These are phyloP conservation scores for Catenaria anguillulae DNA, from an alignment of 371 early-diverging fungal species.

Conservation along the genomic window DNA sequence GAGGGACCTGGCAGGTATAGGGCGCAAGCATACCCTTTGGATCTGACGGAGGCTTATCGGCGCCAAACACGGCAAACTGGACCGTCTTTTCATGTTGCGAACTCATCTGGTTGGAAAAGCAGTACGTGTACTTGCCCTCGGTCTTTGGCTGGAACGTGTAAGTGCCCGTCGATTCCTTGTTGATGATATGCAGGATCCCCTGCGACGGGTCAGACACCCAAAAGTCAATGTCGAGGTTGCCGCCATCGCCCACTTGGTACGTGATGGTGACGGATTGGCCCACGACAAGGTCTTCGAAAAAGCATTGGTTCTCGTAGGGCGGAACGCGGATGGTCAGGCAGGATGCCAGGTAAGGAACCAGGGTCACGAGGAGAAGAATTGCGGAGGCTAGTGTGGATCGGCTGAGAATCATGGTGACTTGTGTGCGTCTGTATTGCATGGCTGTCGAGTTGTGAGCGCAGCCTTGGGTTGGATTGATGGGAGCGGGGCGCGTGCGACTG, in stretches of 20 bases:
- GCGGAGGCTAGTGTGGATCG: no score
- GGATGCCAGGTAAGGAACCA: no score
- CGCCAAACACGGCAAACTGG: conserved; percentile 30
- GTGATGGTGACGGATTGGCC: conserved; percentile 46
- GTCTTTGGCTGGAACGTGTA: conserved; percentile 35
- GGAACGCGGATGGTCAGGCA: conserved; percentile 8
- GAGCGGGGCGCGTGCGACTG: no score
- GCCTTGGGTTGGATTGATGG: no score
- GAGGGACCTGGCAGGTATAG: no score
- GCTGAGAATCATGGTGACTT: no score
- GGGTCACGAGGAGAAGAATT: no score
- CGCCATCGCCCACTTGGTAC: conserved; percentile 57
- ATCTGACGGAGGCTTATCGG: conserved; percentile 9
- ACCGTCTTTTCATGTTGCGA: conserved; percentile 33
- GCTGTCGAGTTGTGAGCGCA: no score
- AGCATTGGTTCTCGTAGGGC: conserved; percentile 15
- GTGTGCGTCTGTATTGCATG: no score
- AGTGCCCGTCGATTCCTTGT: conserved; percentile 31
- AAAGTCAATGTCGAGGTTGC: conserved; percentile 52
- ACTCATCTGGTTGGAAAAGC: conserved; percentile 52
- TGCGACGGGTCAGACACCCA: conserved; percentile 44
- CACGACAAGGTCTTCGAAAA: conserved; percentile 25
- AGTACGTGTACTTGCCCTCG: conserved; percentile 49
- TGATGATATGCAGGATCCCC: conserved; percentile 26
- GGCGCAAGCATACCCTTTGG: conserved; percentile 1